A percentile compares a stretch with the other conserved stretches of the same genome.
Evolutionary conservation across 1,139 yeast species (phyloP).

Genomic region (Yamadazyma trypodendri): DNA sequence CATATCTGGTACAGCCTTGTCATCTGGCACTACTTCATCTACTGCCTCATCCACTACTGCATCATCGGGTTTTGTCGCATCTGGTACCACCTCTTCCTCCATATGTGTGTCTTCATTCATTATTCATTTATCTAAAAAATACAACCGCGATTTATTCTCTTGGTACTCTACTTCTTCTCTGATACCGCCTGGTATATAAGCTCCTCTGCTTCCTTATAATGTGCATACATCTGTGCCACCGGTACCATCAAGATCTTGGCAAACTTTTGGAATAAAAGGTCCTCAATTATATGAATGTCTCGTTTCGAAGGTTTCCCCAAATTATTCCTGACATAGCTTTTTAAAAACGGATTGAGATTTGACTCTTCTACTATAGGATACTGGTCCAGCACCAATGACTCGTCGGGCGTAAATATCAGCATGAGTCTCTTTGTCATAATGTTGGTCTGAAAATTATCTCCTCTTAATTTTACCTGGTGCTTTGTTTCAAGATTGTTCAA

Average conservation of each 20-base stretch:
- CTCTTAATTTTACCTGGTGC: slow-evolving; percentile 16
- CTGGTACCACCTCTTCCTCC: too few relatives aligned
- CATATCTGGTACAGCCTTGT: too few relatives aligned
- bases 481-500: slow-evolving; percentile 34
- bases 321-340: slow-evolving; percentile 7
- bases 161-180: too few relatives aligned
- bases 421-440: slow-evolving; percentile 35
- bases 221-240: slow-evolving; percentile 7
- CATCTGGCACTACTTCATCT: too few relatives aligned
- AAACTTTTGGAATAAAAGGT: slow-evolving; percentile 11
- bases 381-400: not conserved
- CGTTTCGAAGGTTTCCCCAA: slow-evolving; percentile 3
- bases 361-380: slow-evolving; percentile 4
- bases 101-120: slow-evolving; percentile 5
- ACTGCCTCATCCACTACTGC: slow-evolving; percentile 2
- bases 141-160: too few relatives aligned
- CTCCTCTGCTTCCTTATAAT: slow-evolving; percentile 10
- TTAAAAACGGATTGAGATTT: slow-evolving; percentile 7
- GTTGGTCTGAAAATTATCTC: slow-evolving; percentile 12
- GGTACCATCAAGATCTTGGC: slow-evolving; percentile 7
- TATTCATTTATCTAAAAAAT: slow-evolving; percentile 1
- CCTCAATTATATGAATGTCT: slow-evolving; percentile 16
- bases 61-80: too few relatives aligned
- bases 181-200: not conserved
- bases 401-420: slow-evolving; percentile 33